phyloP scores from a whole-genome alignment of 148 eudicot genomes.

The Persicaria tinctoria region DNA sequence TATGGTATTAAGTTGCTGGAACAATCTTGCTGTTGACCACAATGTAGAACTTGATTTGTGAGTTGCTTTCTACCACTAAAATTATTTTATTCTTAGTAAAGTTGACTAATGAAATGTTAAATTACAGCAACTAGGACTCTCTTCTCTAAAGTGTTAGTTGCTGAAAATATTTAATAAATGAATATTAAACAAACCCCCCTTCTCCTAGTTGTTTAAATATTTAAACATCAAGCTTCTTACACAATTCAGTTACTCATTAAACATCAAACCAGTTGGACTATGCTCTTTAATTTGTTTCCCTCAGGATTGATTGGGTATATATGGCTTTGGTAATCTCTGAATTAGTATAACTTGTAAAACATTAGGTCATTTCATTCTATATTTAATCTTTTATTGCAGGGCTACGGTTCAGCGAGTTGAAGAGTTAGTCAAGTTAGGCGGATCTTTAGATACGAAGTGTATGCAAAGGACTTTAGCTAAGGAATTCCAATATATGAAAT shows the following conservation, averaged over 20 bases:
- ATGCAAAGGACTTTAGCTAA: constrained; percentile 73
- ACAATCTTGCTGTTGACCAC: constrained; percentile 40
- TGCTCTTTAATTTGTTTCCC: not conserved
- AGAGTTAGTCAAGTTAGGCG: constrained; percentile 78
- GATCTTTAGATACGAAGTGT: constrained; percentile 70
- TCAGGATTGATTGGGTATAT: not conserved
- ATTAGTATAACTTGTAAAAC: not conserved
- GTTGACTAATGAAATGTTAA: not conserved
- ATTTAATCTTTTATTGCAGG: constrained; percentile 17
- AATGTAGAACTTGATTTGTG: constrained; percentile 61
- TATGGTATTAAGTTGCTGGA: constrained; percentile 26
- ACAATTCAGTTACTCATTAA: not conserved
- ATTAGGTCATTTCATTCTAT: too few species aligned
- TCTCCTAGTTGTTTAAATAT: not conserved
- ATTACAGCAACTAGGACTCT: not conserved
- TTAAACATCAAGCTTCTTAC: not conserved
- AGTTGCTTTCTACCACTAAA: constrained; percentile 25
- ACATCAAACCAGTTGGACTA: not conserved
- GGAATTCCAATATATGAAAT: constrained; percentile 78
- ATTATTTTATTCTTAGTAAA: not conserved
- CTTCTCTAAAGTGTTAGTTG: not conserved
- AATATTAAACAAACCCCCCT: not conserved
- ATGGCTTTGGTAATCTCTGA: not conserved
- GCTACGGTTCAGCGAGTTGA: constrained; percentile 46
- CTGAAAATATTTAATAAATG: not conserved